Evolutionary conservation across 768 basidiomycete genomes (phyloP).

Genomic region (Boletus insuetus): DNA sequence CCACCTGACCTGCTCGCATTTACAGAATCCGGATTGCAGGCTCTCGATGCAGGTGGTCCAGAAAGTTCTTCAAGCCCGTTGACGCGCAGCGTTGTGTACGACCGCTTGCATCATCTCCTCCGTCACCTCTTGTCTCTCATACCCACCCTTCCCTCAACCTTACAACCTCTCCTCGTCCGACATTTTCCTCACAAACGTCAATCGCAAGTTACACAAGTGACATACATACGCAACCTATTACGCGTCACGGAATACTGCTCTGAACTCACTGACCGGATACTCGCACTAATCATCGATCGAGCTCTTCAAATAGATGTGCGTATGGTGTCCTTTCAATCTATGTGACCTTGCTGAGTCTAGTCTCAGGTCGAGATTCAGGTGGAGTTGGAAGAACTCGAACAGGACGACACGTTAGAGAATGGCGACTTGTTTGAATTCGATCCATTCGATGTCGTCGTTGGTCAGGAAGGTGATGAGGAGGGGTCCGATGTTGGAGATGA

Average conservation of each 20-base stretch:
- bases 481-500: constrained; percentile 56
- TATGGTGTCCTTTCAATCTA: constrained; percentile 7
- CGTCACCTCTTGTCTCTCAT: constrained; percentile 84
- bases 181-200: constrained; percentile 95
- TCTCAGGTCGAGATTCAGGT: constrained; percentile 91
- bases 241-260: constrained; percentile 84
- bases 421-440: constrained; percentile 70
- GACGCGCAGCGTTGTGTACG: constrained; percentile 80
- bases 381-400: constrained; percentile 90
- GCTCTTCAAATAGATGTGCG: constrained; percentile 93
- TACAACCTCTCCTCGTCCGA: constrained; percentile 79
- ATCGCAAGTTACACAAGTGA: constrained; percentile 70
- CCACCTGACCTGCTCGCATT: constrained; percentile 3
- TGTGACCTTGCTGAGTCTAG: neutral
- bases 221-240: constrained; percentile 89
- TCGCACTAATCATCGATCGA: constrained; percentile 88
- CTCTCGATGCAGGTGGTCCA: constrained; percentile 52
- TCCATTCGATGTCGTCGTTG: constrained; percentile 80
- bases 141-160: constrained; percentile 84
- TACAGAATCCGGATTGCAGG: constrained; percentile 70
- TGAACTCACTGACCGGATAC: constrained; percentile 78
- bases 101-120: constrained; percentile 84
- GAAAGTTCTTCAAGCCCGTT: constrained; percentile 69
- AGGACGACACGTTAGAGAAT: constrained; percentile 50
- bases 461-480: constrained; percentile 66